Base-by-base conservation (phyloP, 2,329 filamentous ascomycete species). In the Diaporthe citriasiana region DNA sequence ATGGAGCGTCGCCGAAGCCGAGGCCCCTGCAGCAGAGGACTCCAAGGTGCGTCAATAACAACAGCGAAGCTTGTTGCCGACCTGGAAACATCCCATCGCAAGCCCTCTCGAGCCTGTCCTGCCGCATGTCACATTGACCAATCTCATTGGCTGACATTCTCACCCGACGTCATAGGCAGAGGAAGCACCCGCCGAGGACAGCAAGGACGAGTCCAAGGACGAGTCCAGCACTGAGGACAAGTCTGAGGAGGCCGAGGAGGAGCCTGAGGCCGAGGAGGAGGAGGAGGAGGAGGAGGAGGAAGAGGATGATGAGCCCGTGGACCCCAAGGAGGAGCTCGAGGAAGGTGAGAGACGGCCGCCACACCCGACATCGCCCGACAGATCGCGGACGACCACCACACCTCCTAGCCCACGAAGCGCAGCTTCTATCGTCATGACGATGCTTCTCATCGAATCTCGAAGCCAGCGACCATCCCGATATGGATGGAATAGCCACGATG, bases 321-420 rank as follows among this genome's bases (percentile, higher is more conserved):
- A 98, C 84, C 92, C 93, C 79, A 97, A 97, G 90, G 94, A 95
- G 76, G 90, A 91, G 84, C 86, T 98, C 76, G 94, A 97, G 86
- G 95, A 97, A 91, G 95, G 97, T 98, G 85, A 89, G 94, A 92
- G 55, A 71, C 59, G 53, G 12, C 17, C 27, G 19, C 72, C 27
- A 25, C 59, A 53, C 19, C 55, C 56, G 69, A 63, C 5, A 71
- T 63, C 27, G 25, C 56, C 56, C 45, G 69, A 71, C 45, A 30
- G 27, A n/a, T 13, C 27, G 40, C 33, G 6, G 33, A 47, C 38
- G 33, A 35, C n/a, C 15, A 19, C 30, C 33, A 17, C 69, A 9
- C 12, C 45, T 17, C 40, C 40, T 25, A 12, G 27, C 19, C 56
- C 19, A 51, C 12, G 45, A 33, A 50, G 57, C 47, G 10, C 45